phyloP scores from a whole-genome alignment of 2,329 filamentous ascomycete species.

The Penicillium paneum region DNA sequence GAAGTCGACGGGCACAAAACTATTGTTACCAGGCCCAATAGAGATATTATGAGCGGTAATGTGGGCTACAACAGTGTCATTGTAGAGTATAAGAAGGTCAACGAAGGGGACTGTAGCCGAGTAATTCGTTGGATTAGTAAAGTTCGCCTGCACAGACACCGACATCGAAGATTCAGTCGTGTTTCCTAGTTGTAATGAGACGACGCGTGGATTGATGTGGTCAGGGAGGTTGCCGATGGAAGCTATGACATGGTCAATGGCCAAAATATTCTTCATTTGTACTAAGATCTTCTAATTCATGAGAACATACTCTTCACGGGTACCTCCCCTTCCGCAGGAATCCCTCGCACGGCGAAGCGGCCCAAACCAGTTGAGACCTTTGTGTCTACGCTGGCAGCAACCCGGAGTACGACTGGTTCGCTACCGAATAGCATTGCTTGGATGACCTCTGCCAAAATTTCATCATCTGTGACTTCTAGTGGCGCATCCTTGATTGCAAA shows the following conservation, averaged over 20 bases:
- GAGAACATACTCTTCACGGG: constrained; percentile 84
- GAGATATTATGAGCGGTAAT: constrained; percentile 63
- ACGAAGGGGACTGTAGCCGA: constrained; percentile 76
- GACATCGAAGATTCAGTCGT: constrained; percentile 69
- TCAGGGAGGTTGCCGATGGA: constrained; percentile 54
- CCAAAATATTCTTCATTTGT: constrained; percentile 20
- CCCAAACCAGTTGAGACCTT: constrained; percentile 79
- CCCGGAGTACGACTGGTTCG: constrained; percentile 65
- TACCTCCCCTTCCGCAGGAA: constrained; percentile 79
- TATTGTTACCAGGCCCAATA: constrained; percentile 68
- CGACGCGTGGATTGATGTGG: constrained; percentile 62
- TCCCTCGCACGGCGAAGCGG: constrained; percentile 72
- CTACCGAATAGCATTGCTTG: constrained; percentile 73
- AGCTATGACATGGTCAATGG: constrained; percentile 47
- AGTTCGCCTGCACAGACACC: constrained; percentile 69
- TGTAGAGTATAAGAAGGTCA: constrained; percentile 71
- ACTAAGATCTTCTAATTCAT: constrained; percentile 14
- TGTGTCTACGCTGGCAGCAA: constrained; percentile 79
- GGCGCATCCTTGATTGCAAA: constrained; percentile 76
- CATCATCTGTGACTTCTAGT: constrained; percentile 74
- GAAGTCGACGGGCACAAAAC: constrained; percentile 63
- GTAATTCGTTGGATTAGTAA: constrained; percentile 89
- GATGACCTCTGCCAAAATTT: constrained; percentile 77
- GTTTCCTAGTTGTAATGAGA: constrained; percentile 67
- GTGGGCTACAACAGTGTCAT: constrained; percentile 72